phyloP scores from a whole-genome alignment of 768 basidiomycete genomes.

The Naganishia vaughanmartiniae region DNA sequence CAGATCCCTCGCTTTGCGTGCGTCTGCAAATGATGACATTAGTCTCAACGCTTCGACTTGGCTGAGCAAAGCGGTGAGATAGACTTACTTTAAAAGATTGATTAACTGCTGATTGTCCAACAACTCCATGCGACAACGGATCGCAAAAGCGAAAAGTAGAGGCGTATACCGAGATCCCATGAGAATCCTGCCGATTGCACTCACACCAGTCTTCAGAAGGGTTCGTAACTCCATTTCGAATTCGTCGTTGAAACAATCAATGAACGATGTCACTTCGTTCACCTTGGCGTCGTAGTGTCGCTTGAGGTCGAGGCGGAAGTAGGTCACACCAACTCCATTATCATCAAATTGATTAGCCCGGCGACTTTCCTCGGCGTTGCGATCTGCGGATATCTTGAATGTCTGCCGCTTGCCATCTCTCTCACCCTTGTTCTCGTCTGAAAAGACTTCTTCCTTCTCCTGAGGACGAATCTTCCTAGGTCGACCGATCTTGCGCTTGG shows the following conservation, averaged over 20 bases:
- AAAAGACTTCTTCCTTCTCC: not conserved
- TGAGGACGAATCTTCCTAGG: not conserved
- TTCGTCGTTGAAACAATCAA: not conserved
- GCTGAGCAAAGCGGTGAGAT: not conserved
- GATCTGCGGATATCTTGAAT: not conserved
- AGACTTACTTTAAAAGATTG: not conserved
- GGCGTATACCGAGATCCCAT: not conserved
- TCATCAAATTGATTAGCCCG: not conserved
- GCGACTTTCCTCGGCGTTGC: not conserved
- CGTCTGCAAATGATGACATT: not conserved
- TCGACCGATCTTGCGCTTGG: not conserved
- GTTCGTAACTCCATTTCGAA: constrained; percentile 5
- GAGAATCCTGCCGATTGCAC: not conserved
- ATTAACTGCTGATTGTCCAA: not conserved
- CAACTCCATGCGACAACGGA: constrained; percentile 1
- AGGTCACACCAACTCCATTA: not conserved
- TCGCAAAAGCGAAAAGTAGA: constrained; percentile 2
- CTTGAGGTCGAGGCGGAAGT: not conserved
- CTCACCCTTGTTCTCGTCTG: not conserved
- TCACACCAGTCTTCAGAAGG: not conserved
- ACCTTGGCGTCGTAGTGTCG: not conserved
- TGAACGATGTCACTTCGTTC: not conserved
- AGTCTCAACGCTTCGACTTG: not conserved
- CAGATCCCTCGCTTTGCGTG: not conserved
- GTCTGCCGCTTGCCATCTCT: not conserved